Base-by-base conservation (phyloP, 257 asterid species). In the Apocynum venetum region DNA sequence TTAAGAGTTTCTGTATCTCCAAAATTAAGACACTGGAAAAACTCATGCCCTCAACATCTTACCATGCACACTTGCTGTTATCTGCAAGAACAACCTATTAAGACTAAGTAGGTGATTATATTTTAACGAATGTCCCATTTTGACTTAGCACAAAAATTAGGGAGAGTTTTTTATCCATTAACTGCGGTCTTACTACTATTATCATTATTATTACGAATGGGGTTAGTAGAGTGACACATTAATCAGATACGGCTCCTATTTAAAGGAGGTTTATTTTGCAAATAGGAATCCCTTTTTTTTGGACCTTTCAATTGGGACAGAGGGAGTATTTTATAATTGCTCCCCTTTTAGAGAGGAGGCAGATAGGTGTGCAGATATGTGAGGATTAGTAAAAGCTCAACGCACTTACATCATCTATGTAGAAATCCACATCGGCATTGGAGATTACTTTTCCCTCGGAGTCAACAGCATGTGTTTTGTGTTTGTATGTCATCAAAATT, bases 401-500 rank as follows among this genome's bases (percentile, higher is more conserved):
- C 48, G 46, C 20, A 77, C 98, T 88, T 84, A 96, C 99, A 79
- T 96, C 96, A 61, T 89, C 93, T 20, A 96, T 83, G 82, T 89
- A 93, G 86, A 96, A 96, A 80, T 96, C 92, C 19, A 92, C 43
- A 80, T 96, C 98, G 1, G 97, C 94, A 78, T 96, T 96, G 17
- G 98, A 91, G 47, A 84, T 78, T 44, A 90, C 84, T 77, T 91
- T 93, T 53, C 99, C 96, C 75, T 87, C 89, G 15, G 89, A 77
- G 85, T 88, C 94, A 43, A 91, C 96, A 17, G 96, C 81, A 84
- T 93, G 98, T 15, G 96, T 93, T 88, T 93, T 96, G 90, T 96
- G 99, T 84, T 93, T 93, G 91, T 88, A 93, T 49, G 99, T 86
- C 97, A 90, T 83, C 93, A 96, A 87, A 78, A 96, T 88, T 46